Evolutionary conservation across 202 grass and related monocot genomes (phyloP), one percentile per base, ranked within the genome.

Genomic region (Cymbopogon flexuosus): DNA sequence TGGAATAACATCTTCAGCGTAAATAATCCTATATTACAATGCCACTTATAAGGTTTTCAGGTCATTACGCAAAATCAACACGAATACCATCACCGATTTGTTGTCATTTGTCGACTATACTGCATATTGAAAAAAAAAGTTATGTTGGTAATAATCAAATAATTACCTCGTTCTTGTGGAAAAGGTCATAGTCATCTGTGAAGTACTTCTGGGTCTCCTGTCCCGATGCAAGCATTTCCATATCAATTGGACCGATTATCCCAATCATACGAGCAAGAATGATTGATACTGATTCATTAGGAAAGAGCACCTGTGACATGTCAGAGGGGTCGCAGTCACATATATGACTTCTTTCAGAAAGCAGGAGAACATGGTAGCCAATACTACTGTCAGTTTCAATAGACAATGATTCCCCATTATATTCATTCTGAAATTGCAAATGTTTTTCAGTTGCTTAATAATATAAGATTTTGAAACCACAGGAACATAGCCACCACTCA

Each of bases 261-360:
- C 96, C 96, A 12, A 99, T 96, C 68, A 99, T 93, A 30, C 90
- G 88, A 68, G 92, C 96, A 87, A 99, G 92, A 87, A 99, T 99
- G 68, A 91, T 91, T 52, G 84, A 59, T 64, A 93, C 83, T n/a
- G 90, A 93, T 75, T 91, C 92, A 85, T 99, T 96, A 72, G 96
- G 90, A 90, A 99, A 99, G 52, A 99, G 84, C 70, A 99, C 92
- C 96, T 99, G 84, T 87, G 45, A 78, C 52, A 42, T 80, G 57
- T 65, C 52, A 29, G 62, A 75, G 11, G 36, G 21, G 63, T 45
- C 1, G 23, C 75, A 39, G 30, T 75, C 42, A 82, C 45, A 82
- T 40, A 9, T 36, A 65, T 59, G 60, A 29, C 21, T 70, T 58
- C 10, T 66, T 37, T 69, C 18, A 58, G 41, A 68, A 83, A 75